Base-by-base conservation (phyloP, 169 alveolate species). In the Eimeria brunetti region DNA sequence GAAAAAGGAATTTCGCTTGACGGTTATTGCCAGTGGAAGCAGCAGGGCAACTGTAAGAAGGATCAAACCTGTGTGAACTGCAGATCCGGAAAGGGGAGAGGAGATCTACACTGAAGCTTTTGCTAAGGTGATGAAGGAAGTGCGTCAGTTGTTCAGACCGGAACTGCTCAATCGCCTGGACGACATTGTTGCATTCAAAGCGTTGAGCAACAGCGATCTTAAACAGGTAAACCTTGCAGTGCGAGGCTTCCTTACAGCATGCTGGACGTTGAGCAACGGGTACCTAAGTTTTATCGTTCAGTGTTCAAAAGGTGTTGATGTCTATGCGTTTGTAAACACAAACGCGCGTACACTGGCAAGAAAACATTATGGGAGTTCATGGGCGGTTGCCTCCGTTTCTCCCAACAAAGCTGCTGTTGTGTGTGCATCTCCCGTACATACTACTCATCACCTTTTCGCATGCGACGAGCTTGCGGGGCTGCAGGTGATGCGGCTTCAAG, bases 161-260 rank as follows among this genome's bases (percentile, higher is more conserved):
- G 99, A 98, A 91, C 96, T 98, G 94, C 96, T 98, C 64, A 98
- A 98, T 95, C 95, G 99, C 44, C 91, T 98, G 38, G 99, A 98
- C 92, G 99, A 98, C 75, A 97, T 98, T 69, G 97, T 97, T 46
- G 97, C 97, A 11, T 98, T 97, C 89, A 97, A 97, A 41, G 96
- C 98, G 62, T 94, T 98, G 58, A 94, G 98, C 11, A 90, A 97
- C 81, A 95, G 69, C 53, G 92, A 96, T 69, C 44, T 86, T 76
- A 64, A n/a, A 30, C 73, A 24, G 95, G 96, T 96, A 27, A 46
- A 78, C 8, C 2, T 8, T 38, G 53, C 53, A 7, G 53, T 1
- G 8, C 51, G 1, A 46, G 62, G n/a, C 62, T 24, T 30, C 14
- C 64, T 49, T 64, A 44, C 3, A 46, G 64, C 67, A 46, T 44